These are phyloP conservation scores for Ambrosia trifida DNA, from an alignment of 129 eudicot species.

Conservation along the genomic window DNA sequence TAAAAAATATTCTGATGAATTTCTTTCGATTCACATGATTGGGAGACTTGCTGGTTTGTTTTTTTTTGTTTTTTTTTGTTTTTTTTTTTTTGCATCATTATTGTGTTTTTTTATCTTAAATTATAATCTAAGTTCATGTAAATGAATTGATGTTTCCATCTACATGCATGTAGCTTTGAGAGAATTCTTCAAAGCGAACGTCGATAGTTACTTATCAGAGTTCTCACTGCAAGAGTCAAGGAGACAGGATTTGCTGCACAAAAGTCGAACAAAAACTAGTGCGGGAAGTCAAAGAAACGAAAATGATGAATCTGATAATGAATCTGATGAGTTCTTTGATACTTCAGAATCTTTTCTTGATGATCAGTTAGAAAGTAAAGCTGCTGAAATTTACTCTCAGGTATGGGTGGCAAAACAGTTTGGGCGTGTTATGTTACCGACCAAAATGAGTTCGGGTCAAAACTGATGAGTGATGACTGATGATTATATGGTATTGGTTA, in stretches of 20 bases:
- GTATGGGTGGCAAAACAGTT: conserved; percentile 14
- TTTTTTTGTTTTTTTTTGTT: not conserved
- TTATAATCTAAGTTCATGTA: not conserved
- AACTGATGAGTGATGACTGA: not conserved
- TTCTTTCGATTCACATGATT: conserved; percentile 54
- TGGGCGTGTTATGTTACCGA: not conserved
- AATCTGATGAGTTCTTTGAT: conserved; percentile 62
- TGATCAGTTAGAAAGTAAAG: conserved; percentile 42
- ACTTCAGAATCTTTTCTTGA: conserved; percentile 50
- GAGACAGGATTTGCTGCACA: conserved; percentile 20
- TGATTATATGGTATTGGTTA: not conserved
- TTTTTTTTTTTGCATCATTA: not conserved
- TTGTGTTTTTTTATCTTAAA: not conserved
- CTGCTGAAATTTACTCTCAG: conserved; percentile 33
- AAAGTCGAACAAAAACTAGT: not conserved
- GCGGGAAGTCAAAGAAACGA: conserved; percentile 10
- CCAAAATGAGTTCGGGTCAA: not conserved
- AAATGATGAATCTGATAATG: conserved; percentile 33
- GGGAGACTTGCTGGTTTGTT: conserved; percentile 57
- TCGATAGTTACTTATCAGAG: conserved; percentile 41
- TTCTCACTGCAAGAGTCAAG: conserved; percentile 45
- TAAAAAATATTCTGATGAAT: conserved; percentile 42
- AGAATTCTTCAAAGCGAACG: conserved; percentile 57
- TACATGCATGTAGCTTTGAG: conserved; percentile 51
- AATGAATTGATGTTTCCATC: conserved; percentile 12